Conservation (phyloP, 257 asterid genomes). For the Schizonepeta tenuifolia region DNA sequence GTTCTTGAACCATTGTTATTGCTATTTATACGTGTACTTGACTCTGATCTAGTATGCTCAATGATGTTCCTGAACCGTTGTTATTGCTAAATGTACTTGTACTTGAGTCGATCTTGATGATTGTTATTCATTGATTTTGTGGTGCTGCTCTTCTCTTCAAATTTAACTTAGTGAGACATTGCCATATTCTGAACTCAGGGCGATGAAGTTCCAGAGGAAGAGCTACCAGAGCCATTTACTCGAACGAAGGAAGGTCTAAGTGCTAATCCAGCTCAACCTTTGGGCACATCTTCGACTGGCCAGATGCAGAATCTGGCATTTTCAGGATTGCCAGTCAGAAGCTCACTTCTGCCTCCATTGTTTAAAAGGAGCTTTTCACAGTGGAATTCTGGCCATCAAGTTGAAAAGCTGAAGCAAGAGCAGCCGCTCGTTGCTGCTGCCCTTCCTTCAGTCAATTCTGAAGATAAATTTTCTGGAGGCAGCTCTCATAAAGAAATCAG, state of each 20-base stretch:
- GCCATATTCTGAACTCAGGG: slow-evolving; percentile 50
- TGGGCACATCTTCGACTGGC: slow-evolving; percentile 26
- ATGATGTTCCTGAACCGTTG: too few species aligned
- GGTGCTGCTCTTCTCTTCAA: background rate
- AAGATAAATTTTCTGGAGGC: slow-evolving; percentile 6
- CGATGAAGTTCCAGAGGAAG: slow-evolving; percentile 80
- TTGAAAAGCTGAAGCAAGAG: slow-evolving; percentile 28
- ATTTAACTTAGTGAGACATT: slow-evolving; percentile 3
- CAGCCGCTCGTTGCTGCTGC: slow-evolving; percentile 18
- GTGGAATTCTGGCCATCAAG: slow-evolving; percentile 21
- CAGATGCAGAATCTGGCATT: slow-evolving; percentile 24
- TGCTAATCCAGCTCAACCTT: slow-evolving; percentile 28
- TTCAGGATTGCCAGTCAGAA: slow-evolving; percentile 30
- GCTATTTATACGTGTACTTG: background rate
- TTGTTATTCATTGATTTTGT: background rate
- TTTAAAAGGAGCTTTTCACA: slow-evolving; percentile 55
- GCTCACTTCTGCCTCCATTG: slow-evolving; percentile 62
- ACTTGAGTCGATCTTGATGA: background rate
- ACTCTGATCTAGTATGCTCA: too few species aligned
- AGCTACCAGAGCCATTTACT: slow-evolving; percentile 65
- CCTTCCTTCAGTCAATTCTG: slow-evolving; percentile 27
- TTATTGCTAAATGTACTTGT: background rate
- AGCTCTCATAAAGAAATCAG: slow-evolving; percentile 7
- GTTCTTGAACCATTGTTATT: background rate
- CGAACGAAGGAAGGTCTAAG: slow-evolving; percentile 34